Evolutionary conservation across 1,139 yeast species (phyloP), one percentile per base, ranked within the genome.

Genomic region (Kluyveromyces sp.): DNA sequence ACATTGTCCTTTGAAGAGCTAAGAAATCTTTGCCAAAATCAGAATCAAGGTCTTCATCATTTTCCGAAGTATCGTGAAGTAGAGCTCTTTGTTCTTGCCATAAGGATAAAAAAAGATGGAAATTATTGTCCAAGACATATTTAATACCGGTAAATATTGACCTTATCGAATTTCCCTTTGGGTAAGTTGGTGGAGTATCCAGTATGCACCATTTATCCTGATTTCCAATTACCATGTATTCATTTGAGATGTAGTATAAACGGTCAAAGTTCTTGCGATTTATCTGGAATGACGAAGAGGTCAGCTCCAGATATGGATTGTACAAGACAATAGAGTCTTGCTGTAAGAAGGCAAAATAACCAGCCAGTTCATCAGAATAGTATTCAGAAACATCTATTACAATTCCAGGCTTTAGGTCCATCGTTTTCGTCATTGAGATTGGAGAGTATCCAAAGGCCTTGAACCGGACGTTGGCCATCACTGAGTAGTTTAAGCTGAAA

Each of bases 221-320:
- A 15, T 51, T 51, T 8, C 44, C 51, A 8, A 53, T 53, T 2
- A 55, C 43, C 28, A 65, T 25, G 6, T 56, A 52, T 1, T 56
- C 48, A 1, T 58, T 60, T 37, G 37, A 49, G 15, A 57, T 48
- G 35, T 57, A 60, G 46, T 52, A 49, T 7, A 53, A 46, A 38
- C 48, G 42, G 25, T 7, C 28, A 69, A 65, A 48, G 67, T 59
- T 35, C 56, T 57, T 26, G 7, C 6, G 15, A 27, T 25, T 4
- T 7, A 57, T 41, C 39, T 43, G 44, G 46, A 77, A 65, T 3
- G 66, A 56, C 0, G 78, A 74, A 0, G 92, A 77, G 3, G 63
- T 62, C 2, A 84, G 59, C 31, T 78, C 77, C 7, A 81, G 65
- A 53, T 85, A 82, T 1, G 95, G 95, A 53, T 86, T 81, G 37